Base-by-base conservation (phyloP, 2,329 filamentous ascomycete genomes). In the Clarireedia homoeocarpa region DNA sequence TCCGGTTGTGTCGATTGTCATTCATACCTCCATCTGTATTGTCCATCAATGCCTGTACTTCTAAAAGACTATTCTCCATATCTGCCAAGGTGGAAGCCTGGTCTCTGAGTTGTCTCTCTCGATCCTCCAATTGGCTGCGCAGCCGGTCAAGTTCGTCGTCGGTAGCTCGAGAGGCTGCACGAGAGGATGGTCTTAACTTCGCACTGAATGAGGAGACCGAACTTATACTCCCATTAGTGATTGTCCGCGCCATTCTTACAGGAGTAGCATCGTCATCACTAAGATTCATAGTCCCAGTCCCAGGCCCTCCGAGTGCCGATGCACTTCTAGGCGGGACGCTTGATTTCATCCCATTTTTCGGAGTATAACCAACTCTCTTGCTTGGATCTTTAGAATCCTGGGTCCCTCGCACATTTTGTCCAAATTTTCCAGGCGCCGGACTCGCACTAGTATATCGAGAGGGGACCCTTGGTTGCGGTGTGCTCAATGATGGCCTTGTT, bases 51-150 rank as follows among this genome's bases (percentile, higher is more conserved):
- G 79, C 77, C 60, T 89, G 86, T 17, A 96, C 77, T 69, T 96
- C 91, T n/a, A 84, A 84, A 48, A 96, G 75, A 60, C 86, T 92
- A 58, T 79, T 82, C 68, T 99, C 92, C 86, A 99, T 96, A 63
- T 99, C 94, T 14, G 84, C 79, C 52, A 99, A 74, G 17, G 86
- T 89, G 4, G 82, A 76, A 2, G 89, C 85, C 71, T 99, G 94
- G 45, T 96, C 94, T 64, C 85, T 86, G n/a, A 99, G 75, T 69
- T 96, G 89, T 62, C 79, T 83, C 63, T 97, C 91, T 30, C 90
- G 85, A 59, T 96, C 91, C 61, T 91, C 84, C 20, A 97, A 77
- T 70, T 92, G 82, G 40, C 77, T 74, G 59, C 82, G 84, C 27
- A 99, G 76, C 34, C 83, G 79, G 63, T 87, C 84, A 6, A 95